Evolutionary conservation across 139 green algal species (phyloP).

Genomic region (Picochlorum sp.): DNA sequence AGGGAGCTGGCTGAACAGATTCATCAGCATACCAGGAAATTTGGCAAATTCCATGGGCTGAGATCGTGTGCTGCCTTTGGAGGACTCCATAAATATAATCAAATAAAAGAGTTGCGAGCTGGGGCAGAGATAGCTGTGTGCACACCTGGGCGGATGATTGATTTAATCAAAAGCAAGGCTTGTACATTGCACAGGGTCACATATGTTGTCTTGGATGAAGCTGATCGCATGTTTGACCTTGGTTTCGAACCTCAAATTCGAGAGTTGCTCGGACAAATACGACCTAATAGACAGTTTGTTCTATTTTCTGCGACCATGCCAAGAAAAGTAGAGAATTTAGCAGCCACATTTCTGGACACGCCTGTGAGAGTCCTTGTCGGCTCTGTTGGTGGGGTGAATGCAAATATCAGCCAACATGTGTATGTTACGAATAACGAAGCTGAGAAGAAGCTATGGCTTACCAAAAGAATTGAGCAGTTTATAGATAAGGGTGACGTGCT

Average conservation of each 20-base stretch:
- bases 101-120: conserved; percentile 85
- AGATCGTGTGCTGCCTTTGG: conserved; percentile 73
- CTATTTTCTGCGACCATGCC: conserved; percentile 94
- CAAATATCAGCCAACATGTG: conserved; percentile 50
- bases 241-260: conserved; percentile 88
- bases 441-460: conserved; percentile 71
- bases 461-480: conserved; percentile 41
- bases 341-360: conserved; percentile 58
- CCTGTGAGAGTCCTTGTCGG: conserved; percentile 67
- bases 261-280: conserved; percentile 75
- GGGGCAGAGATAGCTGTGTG: conserved; percentile 69
- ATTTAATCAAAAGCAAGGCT: conserved; percentile 65
- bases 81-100: conserved; percentile 85
- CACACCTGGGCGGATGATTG: conserved; percentile 81
- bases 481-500: conserved; percentile 86
- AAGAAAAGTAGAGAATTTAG: conserved; percentile 63
- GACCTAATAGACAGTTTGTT: conserved; percentile 80
- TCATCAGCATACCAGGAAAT: conserved; percentile 57
- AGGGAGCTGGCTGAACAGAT: conserved; percentile 91
- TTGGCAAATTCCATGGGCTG: conserved; percentile 45
- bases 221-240: conserved; percentile 96
- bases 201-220: conserved; percentile 91
- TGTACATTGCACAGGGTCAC: conserved; percentile 62
- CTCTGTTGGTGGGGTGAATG: conserved; percentile 57
- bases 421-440: conserved; percentile 51